phyloP scores from a whole-genome alignment of 768 basidiomycete genomes.

The Lanmaoa pseudosensibilis region DNA sequence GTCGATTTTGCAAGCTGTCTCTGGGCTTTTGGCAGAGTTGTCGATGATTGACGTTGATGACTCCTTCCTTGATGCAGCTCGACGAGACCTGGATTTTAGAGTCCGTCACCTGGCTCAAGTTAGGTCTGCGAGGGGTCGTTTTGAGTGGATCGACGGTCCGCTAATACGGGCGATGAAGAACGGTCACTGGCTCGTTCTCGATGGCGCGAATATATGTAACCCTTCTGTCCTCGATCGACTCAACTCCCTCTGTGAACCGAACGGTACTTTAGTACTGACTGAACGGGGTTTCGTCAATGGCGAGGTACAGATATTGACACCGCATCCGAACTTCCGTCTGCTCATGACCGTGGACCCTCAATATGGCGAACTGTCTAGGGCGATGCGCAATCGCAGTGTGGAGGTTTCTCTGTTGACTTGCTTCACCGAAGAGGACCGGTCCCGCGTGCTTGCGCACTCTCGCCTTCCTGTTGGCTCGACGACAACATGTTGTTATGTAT shows the following conservation, averaged over 20 bases:
- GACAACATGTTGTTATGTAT: constrained; percentile 5
- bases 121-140: constrained; percentile 48
- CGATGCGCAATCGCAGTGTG: constrained; percentile 96
- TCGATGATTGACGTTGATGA: constrained; percentile 13
- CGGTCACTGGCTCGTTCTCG: constrained; percentile 89
- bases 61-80: constrained; percentile 11
- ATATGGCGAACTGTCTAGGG: constrained; percentile 90
- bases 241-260: constrained; percentile 91
- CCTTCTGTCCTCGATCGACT: constrained; percentile 95
- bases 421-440: constrained; percentile 45
- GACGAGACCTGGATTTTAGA: constrained; percentile 18
- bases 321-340: constrained; percentile 87
- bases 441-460: constrained; percentile 45
- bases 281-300: constrained; percentile 87
- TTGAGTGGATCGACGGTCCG: constrained; percentile 96
- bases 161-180: constrained; percentile 80
- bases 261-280: constrained; percentile 80
- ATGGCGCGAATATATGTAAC: constrained; percentile 92
- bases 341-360: constrained; percentile 94
- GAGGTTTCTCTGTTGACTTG: constrained; percentile 62
- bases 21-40: constrained; percentile 32
- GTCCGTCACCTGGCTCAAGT: constrained; percentile 24
- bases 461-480: constrained; percentile 44
- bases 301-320: constrained; percentile 66
- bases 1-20: constrained; percentile 26